A percentile compares a stretch with the other conserved stretches of the same genome.
phyloP scores from a whole-genome alignment of 805 yeast genomes.

The Teunomyces atbi region DNA sequence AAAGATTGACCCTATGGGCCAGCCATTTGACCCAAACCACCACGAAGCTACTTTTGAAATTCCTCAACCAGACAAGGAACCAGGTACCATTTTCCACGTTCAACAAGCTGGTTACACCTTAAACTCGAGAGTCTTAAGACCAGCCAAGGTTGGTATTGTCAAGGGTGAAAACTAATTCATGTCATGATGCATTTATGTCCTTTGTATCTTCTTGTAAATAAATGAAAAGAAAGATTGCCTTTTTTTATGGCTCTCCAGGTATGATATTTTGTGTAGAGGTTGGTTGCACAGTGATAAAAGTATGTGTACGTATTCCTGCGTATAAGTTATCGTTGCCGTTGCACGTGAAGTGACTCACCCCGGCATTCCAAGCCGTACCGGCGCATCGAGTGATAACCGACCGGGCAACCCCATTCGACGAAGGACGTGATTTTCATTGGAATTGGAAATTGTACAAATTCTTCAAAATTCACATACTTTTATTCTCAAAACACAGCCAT shows the following conservation, averaged over 20 bases:
- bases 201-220: conserved; percentile 3
- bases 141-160: conserved; percentile 95
- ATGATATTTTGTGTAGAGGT: no score
- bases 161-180: conserved; percentile 37
- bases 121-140: conserved; percentile 85
- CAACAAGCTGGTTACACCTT: conserved; percentile 87
- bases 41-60: conserved; percentile 93
- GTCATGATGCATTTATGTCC: conserved; percentile 4
- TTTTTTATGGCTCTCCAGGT: no score
- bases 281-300: no score
- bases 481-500: conserved; percentile 7
- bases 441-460: not conserved
- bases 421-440: conserved; percentile 1
- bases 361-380: conserved; percentile 3
- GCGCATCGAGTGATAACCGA: conserved; percentile 3
- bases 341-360: conserved; percentile 10
- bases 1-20: conserved; percentile 81
- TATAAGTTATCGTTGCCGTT: not conserved
- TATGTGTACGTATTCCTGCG: not conserved
- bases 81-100: conserved; percentile 90
- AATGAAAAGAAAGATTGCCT: not conserved
- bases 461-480: not conserved
- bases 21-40: conserved; percentile 82
- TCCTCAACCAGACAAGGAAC: conserved; percentile 82
- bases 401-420: conserved; percentile 4